Conservation (phyloP, 768 basidiomycete species). For the Tephrocybe sp. region DNA sequence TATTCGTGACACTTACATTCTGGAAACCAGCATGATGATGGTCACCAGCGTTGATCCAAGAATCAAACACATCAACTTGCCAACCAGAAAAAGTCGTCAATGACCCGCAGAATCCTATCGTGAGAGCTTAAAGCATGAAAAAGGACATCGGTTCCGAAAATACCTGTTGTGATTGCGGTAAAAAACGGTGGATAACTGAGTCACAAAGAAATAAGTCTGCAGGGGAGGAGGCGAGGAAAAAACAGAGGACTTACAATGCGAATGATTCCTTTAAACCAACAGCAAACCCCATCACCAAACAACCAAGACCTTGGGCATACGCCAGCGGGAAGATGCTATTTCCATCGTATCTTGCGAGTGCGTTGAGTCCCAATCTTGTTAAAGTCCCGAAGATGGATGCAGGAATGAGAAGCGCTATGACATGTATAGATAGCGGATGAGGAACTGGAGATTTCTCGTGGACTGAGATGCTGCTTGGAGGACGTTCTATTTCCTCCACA, state of each 20-base stretch:
- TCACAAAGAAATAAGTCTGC: constrained; percentile 7
- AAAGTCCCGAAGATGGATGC: constrained; percentile 85
- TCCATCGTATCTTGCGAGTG: constrained; percentile 73
- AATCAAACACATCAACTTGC: constrained; percentile 85
- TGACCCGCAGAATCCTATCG: constrained; percentile 92
- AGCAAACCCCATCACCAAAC: constrained; percentile 86
- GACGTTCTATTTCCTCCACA: constrained; percentile 34
- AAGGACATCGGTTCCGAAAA: not conserved
- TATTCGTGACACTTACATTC: constrained; percentile 50
- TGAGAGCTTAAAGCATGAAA: not conserved
- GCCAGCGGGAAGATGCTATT: constrained; percentile 76
- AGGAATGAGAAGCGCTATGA: constrained; percentile 72
- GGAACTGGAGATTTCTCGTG: constrained; percentile 32
- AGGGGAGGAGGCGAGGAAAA: not conserved
- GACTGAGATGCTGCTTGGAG: constrained; percentile 27
- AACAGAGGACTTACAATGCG: constrained; percentile 54
- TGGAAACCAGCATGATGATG: constrained; percentile 61
- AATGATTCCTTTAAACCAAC: constrained; percentile 71
- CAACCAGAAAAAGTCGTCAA: constrained; percentile 96
- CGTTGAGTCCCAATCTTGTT: constrained; percentile 73
- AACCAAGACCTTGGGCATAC: constrained; percentile 86
- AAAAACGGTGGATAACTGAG: constrained; percentile 87
- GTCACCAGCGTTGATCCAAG: constrained; percentile 71
- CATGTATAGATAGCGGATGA: constrained; percentile 56
- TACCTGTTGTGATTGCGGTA: constrained; percentile 84